Conservation (phyloP, 1,284 basidiomycete genomes). For the Leccinum pachyderme region DNA sequence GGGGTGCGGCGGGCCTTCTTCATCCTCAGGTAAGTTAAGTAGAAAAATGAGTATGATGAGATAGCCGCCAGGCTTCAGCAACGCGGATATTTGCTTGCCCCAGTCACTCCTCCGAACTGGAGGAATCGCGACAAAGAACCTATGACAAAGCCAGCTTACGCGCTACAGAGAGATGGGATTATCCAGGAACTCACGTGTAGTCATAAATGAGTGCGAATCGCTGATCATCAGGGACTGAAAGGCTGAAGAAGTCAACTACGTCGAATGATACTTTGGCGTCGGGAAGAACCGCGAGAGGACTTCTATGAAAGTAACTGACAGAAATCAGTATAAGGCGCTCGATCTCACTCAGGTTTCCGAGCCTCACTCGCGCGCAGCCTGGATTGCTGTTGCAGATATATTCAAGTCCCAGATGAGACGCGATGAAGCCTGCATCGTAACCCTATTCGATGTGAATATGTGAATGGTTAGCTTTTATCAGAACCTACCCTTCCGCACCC, state of each 20-base stretch:
- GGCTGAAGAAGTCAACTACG: constrained; percentile 18
- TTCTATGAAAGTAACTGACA: constrained; percentile 2
- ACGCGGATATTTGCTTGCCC: constrained; percentile 53
- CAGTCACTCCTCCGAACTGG: constrained; percentile 53
- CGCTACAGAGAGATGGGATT: not conserved
- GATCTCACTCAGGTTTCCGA: not conserved
- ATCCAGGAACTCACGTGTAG: constrained; percentile 8
- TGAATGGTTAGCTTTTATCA: not conserved
- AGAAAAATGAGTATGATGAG: constrained; percentile 61
- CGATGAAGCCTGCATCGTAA: constrained; percentile 70
- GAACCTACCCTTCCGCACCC: constrained; percentile 65
- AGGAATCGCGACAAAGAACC: constrained; percentile 34
- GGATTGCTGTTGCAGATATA: constrained; percentile 18
- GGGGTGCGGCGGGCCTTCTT: constrained; percentile 62
- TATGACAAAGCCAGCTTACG: not conserved
- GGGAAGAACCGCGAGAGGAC: not conserved
- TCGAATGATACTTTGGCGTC: constrained; percentile 17
- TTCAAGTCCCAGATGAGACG: constrained; percentile 41
- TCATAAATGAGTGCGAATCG: constrained; percentile 21
- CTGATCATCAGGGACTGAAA: constrained; percentile 15
- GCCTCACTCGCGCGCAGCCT: constrained; percentile 20
- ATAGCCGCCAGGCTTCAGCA: constrained; percentile 58
- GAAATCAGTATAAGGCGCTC: constrained; percentile 1
- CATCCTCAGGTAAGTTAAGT: constrained; percentile 48
- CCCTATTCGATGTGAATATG: constrained; percentile 42